Evolutionary conservation across 2,329 filamentous ascomycete genomes (phyloP).

Genomic region (Beauveria caledonica): DNA sequence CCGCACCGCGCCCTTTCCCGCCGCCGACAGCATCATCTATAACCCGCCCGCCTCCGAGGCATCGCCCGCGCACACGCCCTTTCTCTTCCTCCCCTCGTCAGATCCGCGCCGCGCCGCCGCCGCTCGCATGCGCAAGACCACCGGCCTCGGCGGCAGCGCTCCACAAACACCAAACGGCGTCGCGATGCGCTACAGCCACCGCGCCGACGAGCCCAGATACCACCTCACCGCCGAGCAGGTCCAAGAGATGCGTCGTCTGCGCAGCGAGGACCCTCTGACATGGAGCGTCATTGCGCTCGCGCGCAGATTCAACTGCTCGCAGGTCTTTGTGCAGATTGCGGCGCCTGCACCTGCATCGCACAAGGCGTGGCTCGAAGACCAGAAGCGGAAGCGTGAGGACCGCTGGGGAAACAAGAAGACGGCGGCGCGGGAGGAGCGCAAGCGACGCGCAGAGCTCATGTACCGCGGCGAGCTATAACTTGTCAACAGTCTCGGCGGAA

Average conservation of each 20-base stretch:
- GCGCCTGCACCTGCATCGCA: conserved; percentile 42
- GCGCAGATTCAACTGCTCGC: conserved; percentile 46
- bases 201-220: conserved; percentile 30
- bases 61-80: conserved; percentile 56
- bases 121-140: conserved; percentile 35
- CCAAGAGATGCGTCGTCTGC: conserved; percentile 50
- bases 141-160: conserved; percentile 18
- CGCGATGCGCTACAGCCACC: conserved; percentile 27
- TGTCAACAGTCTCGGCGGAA: not conserved
- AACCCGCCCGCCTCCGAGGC: conserved; percentile 47
- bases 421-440: conserved; percentile 46
- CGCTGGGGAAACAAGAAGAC: conserved; percentile 49
- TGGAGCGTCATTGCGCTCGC: conserved; percentile 50
- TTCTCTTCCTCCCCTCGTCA: conserved; percentile 53
- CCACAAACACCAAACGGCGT: conserved; percentile 19
- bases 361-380: conserved; percentile 34
- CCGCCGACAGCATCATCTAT: conserved; percentile 41
- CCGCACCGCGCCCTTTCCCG: conserved; percentile 22
- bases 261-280: conserved; percentile 41
- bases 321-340: conserved; percentile 51
- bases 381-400: conserved; percentile 40
- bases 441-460: conserved; percentile 45
- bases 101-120: conserved; percentile 46
- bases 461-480: conserved; percentile 41
- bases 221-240: conserved; percentile 49